Evolutionary conservation across 179 eudicot genomes (phyloP).

Genomic region (Nepenthes alata): DNA sequence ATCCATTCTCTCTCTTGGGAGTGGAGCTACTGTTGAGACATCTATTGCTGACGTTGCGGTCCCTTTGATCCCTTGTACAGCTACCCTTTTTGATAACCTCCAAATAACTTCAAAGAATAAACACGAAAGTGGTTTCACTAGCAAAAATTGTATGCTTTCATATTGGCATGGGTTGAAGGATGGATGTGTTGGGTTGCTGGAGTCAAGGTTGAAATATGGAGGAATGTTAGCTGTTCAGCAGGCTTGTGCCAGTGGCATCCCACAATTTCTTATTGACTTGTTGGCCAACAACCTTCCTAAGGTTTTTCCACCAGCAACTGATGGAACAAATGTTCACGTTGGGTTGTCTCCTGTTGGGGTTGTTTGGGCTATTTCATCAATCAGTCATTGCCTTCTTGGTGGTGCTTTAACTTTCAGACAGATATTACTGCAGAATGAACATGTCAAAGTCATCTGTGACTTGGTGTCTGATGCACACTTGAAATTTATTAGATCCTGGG

Average conservation of each 20-base stretch:
- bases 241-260: conserved; percentile 82
- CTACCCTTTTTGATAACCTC: conserved; percentile 69
- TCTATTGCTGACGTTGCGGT: conserved; percentile 49
- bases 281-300: conserved; percentile 29
- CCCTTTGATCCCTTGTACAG: conserved; percentile 76
- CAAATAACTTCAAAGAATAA: conserved; percentile 30
- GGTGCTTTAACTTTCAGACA: conserved; percentile 74
- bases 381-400: conserved; percentile 82
- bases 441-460: conserved; percentile 53
- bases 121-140: conserved; percentile 20
- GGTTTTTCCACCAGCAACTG: conserved; percentile 28
- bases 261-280: conserved; percentile 69
- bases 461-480: conserved; percentile 70
- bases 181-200: conserved; percentile 84
- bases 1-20: conserved; percentile 70
- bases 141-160: conserved; percentile 43
- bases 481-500: conserved; percentile 60
- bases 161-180: conserved; percentile 86
- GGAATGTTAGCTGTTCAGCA: conserved; percentile 89
- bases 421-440: conserved; percentile 57
- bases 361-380: conserved; percentile 75
- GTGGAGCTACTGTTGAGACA: conserved; percentile 28
- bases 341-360: conserved; percentile 89
- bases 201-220: conserved; percentile 71
- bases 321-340: conserved; percentile 27